Conservation (phyloP, 164 flowering plant species). For the Vitis rupestris region DNA sequence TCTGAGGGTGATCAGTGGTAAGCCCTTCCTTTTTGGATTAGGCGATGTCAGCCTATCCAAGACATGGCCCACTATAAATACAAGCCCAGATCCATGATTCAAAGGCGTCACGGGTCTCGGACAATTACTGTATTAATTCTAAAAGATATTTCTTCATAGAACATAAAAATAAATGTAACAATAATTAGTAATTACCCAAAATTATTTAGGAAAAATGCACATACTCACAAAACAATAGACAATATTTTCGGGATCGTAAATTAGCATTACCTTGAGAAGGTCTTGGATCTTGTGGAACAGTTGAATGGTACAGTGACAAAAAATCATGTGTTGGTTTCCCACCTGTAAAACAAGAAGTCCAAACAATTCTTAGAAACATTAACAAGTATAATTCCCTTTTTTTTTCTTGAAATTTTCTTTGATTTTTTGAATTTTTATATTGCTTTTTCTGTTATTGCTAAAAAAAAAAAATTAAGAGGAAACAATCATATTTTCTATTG, state of each 20-base stretch:
- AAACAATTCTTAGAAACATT: neutral
- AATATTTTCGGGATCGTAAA: neutral
- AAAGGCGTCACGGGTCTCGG: conserved; percentile 18
- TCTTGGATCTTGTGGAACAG: conserved; percentile 73
- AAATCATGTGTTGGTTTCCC: conserved; percentile 79
- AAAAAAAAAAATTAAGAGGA: conserved; percentile 2
- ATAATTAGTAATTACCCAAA: no score
- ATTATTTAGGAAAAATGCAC: no score
- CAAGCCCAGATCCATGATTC: conserved; percentile 33
- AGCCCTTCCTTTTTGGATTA: conserved; percentile 14
- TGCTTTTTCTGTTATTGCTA: neutral
- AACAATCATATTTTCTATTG: neutral
- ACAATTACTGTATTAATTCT: conserved; percentile 4
- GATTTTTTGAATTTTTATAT: no score
- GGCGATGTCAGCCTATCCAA: conserved; percentile 9
- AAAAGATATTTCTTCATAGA: neutral
- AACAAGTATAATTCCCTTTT: neutral
- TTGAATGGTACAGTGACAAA: conserved; percentile 71
- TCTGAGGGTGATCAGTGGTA: conserved; percentile 20
- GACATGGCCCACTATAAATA: conserved; percentile 4
- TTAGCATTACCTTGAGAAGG: conserved; percentile 60
- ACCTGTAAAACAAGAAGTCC: conserved; percentile 35
- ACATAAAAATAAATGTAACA: neutral
- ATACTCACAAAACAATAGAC: neutral
- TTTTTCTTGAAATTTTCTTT: no score